Evolutionary conservation across 2,329 filamentous ascomycete genomes (phyloP).

Genomic region (Phialemoniopsis sp.): DNA sequence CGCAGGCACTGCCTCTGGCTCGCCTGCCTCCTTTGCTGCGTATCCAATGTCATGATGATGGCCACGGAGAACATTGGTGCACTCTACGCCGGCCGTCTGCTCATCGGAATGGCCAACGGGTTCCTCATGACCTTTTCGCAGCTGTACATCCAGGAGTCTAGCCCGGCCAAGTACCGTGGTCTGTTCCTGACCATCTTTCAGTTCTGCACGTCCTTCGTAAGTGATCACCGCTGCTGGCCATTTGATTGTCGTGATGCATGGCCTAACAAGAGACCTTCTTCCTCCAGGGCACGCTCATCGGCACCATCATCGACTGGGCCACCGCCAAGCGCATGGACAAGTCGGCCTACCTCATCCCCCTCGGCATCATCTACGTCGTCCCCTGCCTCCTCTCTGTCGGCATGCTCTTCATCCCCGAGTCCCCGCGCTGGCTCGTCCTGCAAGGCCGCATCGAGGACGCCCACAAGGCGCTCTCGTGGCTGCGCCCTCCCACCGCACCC

Average conservation of each 20-base stretch:
- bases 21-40: conserved; percentile 37
- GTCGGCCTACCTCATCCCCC: conserved; percentile 14
- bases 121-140: conserved; percentile 43
- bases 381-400: conserved; percentile 1
- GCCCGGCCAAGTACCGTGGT: conserved; percentile 12
- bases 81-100: conserved; percentile 43
- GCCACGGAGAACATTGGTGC: conserved; percentile 40
- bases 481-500: conserved; percentile 22
- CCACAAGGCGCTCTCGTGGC: conserved; percentile 26
- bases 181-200: conserved; percentile 23
- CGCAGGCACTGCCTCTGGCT: conserved; percentile 30
- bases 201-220: conserved; percentile 12
- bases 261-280: conserved; percentile 9
- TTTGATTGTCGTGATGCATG: conserved; percentile 12
- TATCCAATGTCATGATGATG: conserved; percentile 51
- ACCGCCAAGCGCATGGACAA: conserved; percentile 7
- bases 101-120: conserved; percentile 48
- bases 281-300: conserved; percentile 33
- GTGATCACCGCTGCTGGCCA: conserved; percentile 38
- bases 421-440: conserved; percentile 22
- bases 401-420: conserved; percentile 21
- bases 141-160: conserved; percentile 13
- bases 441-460: conserved; percentile 21
- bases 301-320: conserved; percentile 30
- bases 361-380: no score